phyloP scores from a whole-genome alignment of 1,284 basidiomycete species.

The Leccinum griseonigrum region DNA sequence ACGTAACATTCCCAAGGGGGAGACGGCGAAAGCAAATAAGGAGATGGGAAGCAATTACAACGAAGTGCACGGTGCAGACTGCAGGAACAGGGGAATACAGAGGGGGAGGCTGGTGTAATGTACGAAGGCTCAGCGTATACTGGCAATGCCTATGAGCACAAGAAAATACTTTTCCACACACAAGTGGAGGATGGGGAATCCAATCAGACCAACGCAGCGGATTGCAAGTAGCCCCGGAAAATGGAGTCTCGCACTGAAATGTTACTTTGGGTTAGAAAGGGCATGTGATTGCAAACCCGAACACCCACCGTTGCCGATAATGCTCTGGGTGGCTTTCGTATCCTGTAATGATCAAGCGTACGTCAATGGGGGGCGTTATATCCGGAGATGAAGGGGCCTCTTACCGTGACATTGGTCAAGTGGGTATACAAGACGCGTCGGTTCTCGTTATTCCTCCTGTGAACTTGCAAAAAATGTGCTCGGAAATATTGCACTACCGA shows the following conservation, averaged over 20 bases:
- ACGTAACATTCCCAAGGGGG: neutral
- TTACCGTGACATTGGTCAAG: slow-evolving; percentile 74
- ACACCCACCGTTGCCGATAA: slow-evolving; percentile 70
- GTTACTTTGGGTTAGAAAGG: slow-evolving; percentile 14
- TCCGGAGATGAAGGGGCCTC: slow-evolving; percentile 20
- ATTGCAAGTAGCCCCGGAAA: slow-evolving; percentile 69
- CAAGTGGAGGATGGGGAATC: slow-evolving; percentile 6
- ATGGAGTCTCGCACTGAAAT: slow-evolving; percentile 64
- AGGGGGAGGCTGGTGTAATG: slow-evolving; percentile 6
- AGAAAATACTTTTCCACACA: slow-evolving; percentile 1
- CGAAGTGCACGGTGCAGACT: neutral
- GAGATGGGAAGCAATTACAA: slow-evolving; percentile 9
- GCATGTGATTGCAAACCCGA: neutral
- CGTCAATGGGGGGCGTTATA: slow-evolving; percentile 1
- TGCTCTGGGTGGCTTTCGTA: slow-evolving; percentile 75
- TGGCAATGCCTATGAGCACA: slow-evolving; percentile 6
- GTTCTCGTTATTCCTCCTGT: slow-evolving; percentile 74
- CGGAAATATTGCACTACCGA: slow-evolving; percentile 79
- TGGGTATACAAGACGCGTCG: slow-evolving; percentile 76
- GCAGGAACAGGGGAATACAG: slow-evolving; percentile 3
- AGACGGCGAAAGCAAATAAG: neutral
- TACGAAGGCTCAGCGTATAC: slow-evolving; percentile 5
- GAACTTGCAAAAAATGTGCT: slow-evolving; percentile 79
- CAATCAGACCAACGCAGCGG: slow-evolving; percentile 61
- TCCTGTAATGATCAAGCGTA: slow-evolving; percentile 44